Evolutionary conservation across 2,329 filamentous ascomycete species (phyloP), one percentile per base, ranked within the genome.

Genomic region (Botrytis porri): DNA sequence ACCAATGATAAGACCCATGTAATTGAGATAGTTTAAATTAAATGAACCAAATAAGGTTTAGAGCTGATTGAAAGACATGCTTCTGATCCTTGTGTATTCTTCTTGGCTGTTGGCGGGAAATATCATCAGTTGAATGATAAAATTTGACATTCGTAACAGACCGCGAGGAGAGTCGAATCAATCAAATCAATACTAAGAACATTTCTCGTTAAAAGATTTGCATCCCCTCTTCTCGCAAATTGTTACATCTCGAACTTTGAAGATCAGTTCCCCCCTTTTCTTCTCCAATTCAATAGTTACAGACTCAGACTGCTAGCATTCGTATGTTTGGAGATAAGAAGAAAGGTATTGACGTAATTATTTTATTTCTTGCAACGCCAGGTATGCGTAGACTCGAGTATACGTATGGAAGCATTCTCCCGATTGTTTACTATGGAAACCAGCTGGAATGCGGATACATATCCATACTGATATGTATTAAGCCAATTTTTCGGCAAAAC

Each of bases 1-100:
- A 62, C 63, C 54, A 74, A 73, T 69, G 62, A 73, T 29, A 60
- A 67, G 51, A 67, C 9, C 41, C 48, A 32, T 69, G 51, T 16
- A 14, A 2, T n/a, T n/a, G 22, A 51, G n/a, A 45, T 51, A 29
- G 16, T 51, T 67, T 69, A 72, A 72, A 67, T 66, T 72, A 72
- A 60, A 67, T 67, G 14, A 22, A 22, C 39, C 63, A 45, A 59
- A 67, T 60, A 51, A 67, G 14, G 70, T 22, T 45, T 72, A 72
- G 70, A 29, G 51, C 32, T 62, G 37, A 35, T 61, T 45, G 7
- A n/a, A 45, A 45, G 35, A 32, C 29, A 69, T 35, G 37, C 54
- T 62, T 41, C 29, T 32, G 48, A 59, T 69, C 35, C 65, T 41
- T 57, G 65, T 69, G 65, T 69, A 57, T 69, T 69, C 7, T 12